Evolutionary conservation across 2,329 filamentous ascomycete species (phyloP), one percentile per base, ranked within the genome.

Genomic region (Hymenoscyphus fraxineus): DNA sequence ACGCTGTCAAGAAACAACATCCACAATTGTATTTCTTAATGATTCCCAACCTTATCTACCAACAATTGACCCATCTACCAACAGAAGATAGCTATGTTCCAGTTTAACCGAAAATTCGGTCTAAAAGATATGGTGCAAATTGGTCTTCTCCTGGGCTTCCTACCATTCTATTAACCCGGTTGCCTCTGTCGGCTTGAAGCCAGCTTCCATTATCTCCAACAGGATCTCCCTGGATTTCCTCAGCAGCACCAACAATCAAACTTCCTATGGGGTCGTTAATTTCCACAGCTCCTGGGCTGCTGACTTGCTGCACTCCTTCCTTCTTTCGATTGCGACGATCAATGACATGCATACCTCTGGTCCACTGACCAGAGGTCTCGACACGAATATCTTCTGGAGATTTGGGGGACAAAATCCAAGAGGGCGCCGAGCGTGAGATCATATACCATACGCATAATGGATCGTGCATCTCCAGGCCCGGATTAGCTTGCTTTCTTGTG

Each of bases 291-390:
- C 74, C 74, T 44, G 68, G 72, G 40, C 69, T 74, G 62, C 71
- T 76, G 38, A 71, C 67, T 67, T 71, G 73, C 64, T 67, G 74
- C 15, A 71, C 73, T 56, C 69, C 64, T 12, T 78, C 82, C 73
- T 86, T 85, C 67, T 79, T 80, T 62, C 86, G 79, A 44, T 79
- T 78, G 56, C 95, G 84, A 41, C 87, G 83, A 80, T 99, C 95
- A 51, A 93, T 81, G 39, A 98, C 83, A 73, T 93, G 93, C 88
- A 95, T 93, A 1, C 95, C 94, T 64, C 92, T 83, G 57, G 93
- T 96, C 95, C 95, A 99, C 80, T 98, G 95, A 1, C 94, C 95
- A 2, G 85, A 80, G 0, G 93, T 96, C 79, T 99, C 95, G 51
- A 99, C 82, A 22, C 95, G 85, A 63, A 99, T 89, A 75, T 99